Evolutionary conservation across 164 flowering plant genomes (phyloP).

Genomic region (Cinnamomum chago): DNA sequence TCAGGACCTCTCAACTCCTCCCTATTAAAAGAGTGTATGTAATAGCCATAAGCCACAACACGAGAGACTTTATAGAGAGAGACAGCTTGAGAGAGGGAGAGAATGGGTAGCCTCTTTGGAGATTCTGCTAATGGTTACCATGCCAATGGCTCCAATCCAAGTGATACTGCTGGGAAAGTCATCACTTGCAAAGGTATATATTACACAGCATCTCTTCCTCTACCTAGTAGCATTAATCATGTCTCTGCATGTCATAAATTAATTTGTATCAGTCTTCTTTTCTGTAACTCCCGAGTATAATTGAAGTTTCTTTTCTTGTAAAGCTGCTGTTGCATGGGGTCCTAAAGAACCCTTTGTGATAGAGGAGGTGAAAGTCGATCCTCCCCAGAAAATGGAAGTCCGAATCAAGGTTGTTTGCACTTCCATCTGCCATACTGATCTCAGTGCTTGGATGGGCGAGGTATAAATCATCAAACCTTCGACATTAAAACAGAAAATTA

Average conservation of each 20-base stretch:
- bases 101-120: conserved; percentile 6
- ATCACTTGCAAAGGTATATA: conserved; percentile 59
- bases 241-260: not conserved
- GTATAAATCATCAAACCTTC: conserved; percentile 21
- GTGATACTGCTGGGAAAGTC: conserved; percentile 36
- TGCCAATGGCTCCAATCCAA: conserved; percentile 1
- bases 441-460: conserved; percentile 67
- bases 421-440: conserved; percentile 75
- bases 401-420: conserved; percentile 55
- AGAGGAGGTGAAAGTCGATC: conserved; percentile 55
- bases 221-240: not conserved
- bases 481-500: too few species aligned
- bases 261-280: not conserved
- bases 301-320: conserved; percentile 10
- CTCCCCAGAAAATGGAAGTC: conserved; percentile 68
- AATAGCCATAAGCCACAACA: not conserved
- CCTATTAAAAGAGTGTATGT: not conserved
- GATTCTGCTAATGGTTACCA: conserved; percentile 2
- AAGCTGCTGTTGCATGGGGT: conserved; percentile 55
- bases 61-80: not conserved
- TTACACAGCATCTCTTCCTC: not conserved
- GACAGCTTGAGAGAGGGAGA: conserved; percentile 6
- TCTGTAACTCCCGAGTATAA: not conserved
- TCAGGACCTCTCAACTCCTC: not conserved
- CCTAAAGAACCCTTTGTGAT: conserved; percentile 45